A percentile compares a stretch with the other conserved stretches of the same genome.
Evolutionary conservation across 1,284 basidiomycete genomes (phyloP).

Genomic region (Pyrrhoderma noxium): DNA sequence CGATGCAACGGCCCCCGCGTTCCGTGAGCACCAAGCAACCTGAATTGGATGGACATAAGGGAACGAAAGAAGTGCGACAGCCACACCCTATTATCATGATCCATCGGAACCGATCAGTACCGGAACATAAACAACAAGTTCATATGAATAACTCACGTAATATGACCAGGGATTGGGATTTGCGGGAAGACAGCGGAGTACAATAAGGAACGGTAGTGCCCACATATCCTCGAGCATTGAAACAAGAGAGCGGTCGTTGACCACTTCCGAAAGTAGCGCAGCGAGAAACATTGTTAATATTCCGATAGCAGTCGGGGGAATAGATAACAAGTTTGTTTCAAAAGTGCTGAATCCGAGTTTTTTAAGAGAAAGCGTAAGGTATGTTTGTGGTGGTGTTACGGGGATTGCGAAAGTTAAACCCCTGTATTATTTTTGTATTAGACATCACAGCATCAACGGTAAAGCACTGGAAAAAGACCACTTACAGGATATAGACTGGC

Average conservation of each 20-base stretch:
- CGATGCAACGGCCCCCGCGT: conserved; percentile 50
- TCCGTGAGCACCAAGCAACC: conserved; percentile 56
- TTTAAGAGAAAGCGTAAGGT: conserved; percentile 56
- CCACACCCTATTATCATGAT: conserved; percentile 23
- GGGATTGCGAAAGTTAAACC: conserved; percentile 44
- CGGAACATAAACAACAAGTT: background rate
- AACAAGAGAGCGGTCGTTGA: conserved; percentile 40
- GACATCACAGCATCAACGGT: background rate
- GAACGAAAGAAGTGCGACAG: conserved; percentile 32
- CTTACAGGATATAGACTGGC: conserved; percentile 56
- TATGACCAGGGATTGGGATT: conserved; percentile 43
- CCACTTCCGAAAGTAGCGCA: conserved; percentile 37
- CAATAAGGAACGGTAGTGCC: conserved; percentile 45
- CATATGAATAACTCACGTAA: conserved; percentile 27
- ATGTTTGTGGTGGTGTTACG: conserved; percentile 40
- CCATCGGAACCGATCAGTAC: background rate
- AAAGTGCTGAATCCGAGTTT: conserved; percentile 57
- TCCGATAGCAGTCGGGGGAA: conserved; percentile 41
- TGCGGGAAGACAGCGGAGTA: conserved; percentile 37
- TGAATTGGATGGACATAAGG: conserved; percentile 40
- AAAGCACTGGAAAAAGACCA: background rate
- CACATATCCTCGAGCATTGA: conserved; percentile 45
- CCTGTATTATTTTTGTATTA: conserved; percentile 21
- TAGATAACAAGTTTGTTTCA: conserved; percentile 52
- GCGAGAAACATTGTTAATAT: conserved; percentile 40